Evolutionary conservation across 345 rosid genomes (phyloP).

Genomic region (Populus deltoides): DNA sequence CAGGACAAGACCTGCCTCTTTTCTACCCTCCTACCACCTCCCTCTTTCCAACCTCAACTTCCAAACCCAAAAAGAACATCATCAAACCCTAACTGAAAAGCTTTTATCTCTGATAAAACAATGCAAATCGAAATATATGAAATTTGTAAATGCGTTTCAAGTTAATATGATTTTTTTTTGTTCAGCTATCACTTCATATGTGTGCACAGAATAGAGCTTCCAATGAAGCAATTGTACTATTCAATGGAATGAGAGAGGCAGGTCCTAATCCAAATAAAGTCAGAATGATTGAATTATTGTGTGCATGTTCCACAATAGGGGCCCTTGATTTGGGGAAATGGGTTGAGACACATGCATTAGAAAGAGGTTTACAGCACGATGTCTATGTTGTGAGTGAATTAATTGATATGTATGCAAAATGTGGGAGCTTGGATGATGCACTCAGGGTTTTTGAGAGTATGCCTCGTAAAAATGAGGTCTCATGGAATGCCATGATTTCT

Average conservation of each 20-base stretch:
- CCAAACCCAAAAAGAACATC: background rate
- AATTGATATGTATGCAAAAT: constrained; percentile 87
- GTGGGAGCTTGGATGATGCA: constrained; percentile 70
- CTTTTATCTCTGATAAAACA: constrained; percentile 41
- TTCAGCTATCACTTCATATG: too few species aligned
- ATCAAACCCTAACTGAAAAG: constrained; percentile 16
- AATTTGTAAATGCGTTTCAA: background rate
- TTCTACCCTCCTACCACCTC: constrained; percentile 2
- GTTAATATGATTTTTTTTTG: background rate
- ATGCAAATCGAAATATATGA: constrained; percentile 27
- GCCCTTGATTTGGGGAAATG: constrained; percentile 45
- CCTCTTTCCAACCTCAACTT: background rate
- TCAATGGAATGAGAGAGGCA: too few species aligned
- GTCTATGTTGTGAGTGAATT: constrained; percentile 68
- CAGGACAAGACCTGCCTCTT: background rate
- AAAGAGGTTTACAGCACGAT: constrained; percentile 45
- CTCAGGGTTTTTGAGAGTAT: constrained; percentile 60
- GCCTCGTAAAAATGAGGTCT: constrained; percentile 69
- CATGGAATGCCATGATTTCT: constrained; percentile 90
- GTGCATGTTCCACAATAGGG: too few species aligned
- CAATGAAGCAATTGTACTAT: too few species aligned
- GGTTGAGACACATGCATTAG: constrained; percentile 48
- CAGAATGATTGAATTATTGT: too few species aligned
- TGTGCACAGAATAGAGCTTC: too few species aligned
- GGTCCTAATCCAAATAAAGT: too few species aligned